phyloP scores from a whole-genome alignment of 73 alveolate species.

The Tetrahymena elliotti region DNA sequence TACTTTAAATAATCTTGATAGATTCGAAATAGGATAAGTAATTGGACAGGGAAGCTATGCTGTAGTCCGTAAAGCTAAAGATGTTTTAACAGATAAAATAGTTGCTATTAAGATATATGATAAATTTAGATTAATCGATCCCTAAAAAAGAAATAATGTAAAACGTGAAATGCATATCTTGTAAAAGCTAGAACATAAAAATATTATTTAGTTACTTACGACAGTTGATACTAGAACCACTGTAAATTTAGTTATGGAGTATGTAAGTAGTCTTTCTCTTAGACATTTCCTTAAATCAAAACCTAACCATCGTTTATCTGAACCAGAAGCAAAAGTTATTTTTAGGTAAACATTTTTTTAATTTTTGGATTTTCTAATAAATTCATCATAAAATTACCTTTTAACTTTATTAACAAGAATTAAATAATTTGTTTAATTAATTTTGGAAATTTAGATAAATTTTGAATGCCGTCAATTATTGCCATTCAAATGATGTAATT shows the following conservation, averaged over 20 bases:
- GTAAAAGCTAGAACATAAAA: slow-evolving; percentile 33
- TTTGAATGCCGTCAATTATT: slow-evolving; percentile 45
- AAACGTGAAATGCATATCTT: slow-evolving; percentile 46
- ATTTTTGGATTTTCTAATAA: not conserved
- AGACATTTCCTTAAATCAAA: slow-evolving; percentile 23
- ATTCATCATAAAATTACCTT: too few species aligned
- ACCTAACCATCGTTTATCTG: slow-evolving; percentile 16
- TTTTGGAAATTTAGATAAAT: slow-evolving; percentile 35
- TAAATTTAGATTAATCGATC: slow-evolving; percentile 39
- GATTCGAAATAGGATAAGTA: slow-evolving; percentile 32
- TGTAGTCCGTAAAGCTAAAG: slow-evolving; percentile 38
- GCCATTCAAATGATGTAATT: slow-evolving; percentile 45
- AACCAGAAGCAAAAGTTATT: slow-evolving; percentile 39
- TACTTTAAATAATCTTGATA: not conserved
- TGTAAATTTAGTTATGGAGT: slow-evolving; percentile 43
- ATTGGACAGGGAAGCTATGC: slow-evolving; percentile 62
- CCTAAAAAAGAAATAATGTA: slow-evolving; percentile 28
- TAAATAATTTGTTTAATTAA: not conserved
- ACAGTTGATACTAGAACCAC: slow-evolving; percentile 39
- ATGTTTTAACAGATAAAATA: slow-evolving; percentile 17
- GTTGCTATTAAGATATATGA: slow-evolving; percentile 59
- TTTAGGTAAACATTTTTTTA: slow-evolving; percentile 9
- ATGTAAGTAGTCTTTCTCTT: slow-evolving; percentile 34
- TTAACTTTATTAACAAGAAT: not conserved
- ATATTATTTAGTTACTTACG: slow-evolving; percentile 28